Percentiles rank a stretch among this genome's conserved stretches.
These are phyloP conservation scores for Metarhizium brunneum DNA, from an alignment of 2,329 filamentous ascomycete genomes.

Conservation along the genomic window DNA sequence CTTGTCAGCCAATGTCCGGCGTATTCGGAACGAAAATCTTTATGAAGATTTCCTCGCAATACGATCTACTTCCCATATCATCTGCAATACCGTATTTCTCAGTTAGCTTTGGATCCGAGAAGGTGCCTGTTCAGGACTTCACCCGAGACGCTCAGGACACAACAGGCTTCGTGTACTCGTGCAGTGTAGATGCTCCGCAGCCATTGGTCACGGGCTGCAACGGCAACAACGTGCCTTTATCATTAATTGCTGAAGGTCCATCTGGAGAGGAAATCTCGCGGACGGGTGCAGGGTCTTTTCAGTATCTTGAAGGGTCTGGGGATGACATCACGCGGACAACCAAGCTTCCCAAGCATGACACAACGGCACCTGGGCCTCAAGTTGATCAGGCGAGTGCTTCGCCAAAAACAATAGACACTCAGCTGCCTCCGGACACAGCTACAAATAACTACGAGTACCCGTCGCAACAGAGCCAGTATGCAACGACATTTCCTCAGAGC, in stretches of 20 bases:
- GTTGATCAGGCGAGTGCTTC: conserved; percentile 30
- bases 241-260: conserved; percentile 42
- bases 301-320: conserved; percentile 42
- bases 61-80: conserved; percentile 56
- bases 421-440: conserved; percentile 26
- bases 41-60: conserved; percentile 65
- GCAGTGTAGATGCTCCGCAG: conserved; percentile 64
- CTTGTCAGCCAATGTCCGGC: conserved; percentile 62
- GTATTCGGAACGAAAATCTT: conserved; percentile 59
- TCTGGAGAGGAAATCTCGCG: conserved; percentile 44
- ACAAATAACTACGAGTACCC: conserved; percentile 39
- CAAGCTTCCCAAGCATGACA: conserved; percentile 28
- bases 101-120: conserved; percentile 70
- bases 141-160: conserved; percentile 49
- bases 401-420: conserved; percentile 32
- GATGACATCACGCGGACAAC: conserved; percentile 30
- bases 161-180: conserved; percentile 58
- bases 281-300: conserved; percentile 35
- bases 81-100: conserved; percentile 48
- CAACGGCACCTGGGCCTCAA: conserved; percentile 24
- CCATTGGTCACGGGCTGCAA: conserved; percentile 40
- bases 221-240: conserved; percentile 43
- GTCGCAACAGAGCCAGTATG: conserved; percentile 31
- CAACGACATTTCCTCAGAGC: conserved; percentile 28
- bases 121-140: conserved; percentile 51